A percentile compares a stretch with the other conserved stretches of the same genome.
These are phyloP conservation scores for Xerocomellus amylosporus DNA, from an alignment of 768 basidiomycete species.

Conservation along the genomic window DNA sequence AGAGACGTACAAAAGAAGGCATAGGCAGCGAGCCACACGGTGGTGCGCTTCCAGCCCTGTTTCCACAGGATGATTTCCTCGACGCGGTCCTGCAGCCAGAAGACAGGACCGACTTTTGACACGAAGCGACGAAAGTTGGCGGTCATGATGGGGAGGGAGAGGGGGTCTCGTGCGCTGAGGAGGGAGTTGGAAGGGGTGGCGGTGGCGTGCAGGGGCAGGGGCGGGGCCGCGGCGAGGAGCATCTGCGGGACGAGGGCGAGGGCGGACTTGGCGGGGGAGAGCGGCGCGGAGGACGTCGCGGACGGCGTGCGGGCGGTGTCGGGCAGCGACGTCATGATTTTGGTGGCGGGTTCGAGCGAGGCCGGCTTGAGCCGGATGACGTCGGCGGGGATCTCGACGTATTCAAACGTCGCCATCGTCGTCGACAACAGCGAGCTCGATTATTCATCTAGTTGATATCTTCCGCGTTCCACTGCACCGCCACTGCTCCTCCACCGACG, in stretches of 20 bases:
- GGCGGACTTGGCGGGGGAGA: slow-evolving; percentile 31
- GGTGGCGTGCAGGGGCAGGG: slow-evolving; percentile 6
- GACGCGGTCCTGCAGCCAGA: slow-evolving; percentile 86
- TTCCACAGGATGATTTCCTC: slow-evolving; percentile 88
- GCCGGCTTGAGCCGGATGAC: slow-evolving; percentile 24
- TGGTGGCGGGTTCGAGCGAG: slow-evolving; percentile 35
- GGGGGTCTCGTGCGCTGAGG: slow-evolving; percentile 59
- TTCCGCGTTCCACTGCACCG: not conserved
- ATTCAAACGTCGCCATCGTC: slow-evolving; percentile 36
- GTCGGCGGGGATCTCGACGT: slow-evolving; percentile 41
- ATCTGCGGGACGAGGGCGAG: slow-evolving; percentile 42
- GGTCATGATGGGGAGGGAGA: slow-evolving; percentile 75
- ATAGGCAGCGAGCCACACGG: slow-evolving; percentile 73
- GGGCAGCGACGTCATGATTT: slow-evolving; percentile 43
- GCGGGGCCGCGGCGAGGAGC: slow-evolving; percentile 27
- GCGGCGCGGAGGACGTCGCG: slow-evolving; percentile 6
- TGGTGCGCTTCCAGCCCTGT: slow-evolving; percentile 67
- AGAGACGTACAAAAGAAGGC: slow-evolving; percentile 69
- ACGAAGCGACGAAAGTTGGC: slow-evolving; percentile 70
- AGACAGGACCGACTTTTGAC: slow-evolving; percentile 69
- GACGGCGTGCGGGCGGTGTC: slow-evolving; percentile 7
- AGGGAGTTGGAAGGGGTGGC: slow-evolving; percentile 28
- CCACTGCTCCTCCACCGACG: too few relatives aligned
- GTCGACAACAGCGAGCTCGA: not conserved
- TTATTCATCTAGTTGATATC: not conserved